Evolutionary conservation across 1,284 basidiomycete genomes (phyloP).

Genomic region (Melampsora americana): DNA sequence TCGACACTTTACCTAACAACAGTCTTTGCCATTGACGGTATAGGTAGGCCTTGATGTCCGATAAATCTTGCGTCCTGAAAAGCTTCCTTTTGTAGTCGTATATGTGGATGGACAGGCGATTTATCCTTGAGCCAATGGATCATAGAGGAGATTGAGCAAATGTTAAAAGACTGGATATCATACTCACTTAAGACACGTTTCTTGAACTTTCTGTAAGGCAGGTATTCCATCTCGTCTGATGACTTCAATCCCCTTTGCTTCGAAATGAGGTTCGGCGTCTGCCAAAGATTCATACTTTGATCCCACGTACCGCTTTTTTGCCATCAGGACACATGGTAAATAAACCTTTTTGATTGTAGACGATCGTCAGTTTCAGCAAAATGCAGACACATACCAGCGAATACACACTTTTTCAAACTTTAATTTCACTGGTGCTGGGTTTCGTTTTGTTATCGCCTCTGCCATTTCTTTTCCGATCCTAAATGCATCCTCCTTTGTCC

Average conservation of each 20-base stretch:
- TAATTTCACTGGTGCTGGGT: constrained; percentile 86
- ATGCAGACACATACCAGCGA: not conserved
- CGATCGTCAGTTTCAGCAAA: not conserved
- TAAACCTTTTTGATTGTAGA: constrained; percentile 66
- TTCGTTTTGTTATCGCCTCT: constrained; percentile 75
- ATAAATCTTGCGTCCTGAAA: constrained; percentile 83
- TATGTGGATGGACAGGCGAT: not conserved
- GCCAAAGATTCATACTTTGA: constrained; percentile 86
- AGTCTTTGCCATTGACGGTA: constrained; percentile 80
- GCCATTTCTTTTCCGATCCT: constrained; percentile 87
- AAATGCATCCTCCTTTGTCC: constrained; percentile 89
- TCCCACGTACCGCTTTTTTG: constrained; percentile 95
- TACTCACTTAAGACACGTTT: constrained; percentile 74
- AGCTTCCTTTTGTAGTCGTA: constrained; percentile 63
- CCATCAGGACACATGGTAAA: constrained; percentile 83
- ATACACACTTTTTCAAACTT: constrained; percentile 86
- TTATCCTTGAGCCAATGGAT: not conserved
- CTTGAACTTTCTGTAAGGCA: constrained; percentile 84
- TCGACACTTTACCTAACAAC: constrained; percentile 70
- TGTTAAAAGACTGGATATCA: not conserved
- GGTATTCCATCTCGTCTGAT: constrained; percentile 84
- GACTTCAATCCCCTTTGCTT: constrained; percentile 97
- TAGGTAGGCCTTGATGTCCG: constrained; percentile 82
- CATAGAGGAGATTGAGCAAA: not conserved
- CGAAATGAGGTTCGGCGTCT: constrained; percentile 75